These are phyloP conservation scores for Perkinsus marinus DNA, from an alignment of 169 alveolate genomes.

Conservation along the genomic window DNA sequence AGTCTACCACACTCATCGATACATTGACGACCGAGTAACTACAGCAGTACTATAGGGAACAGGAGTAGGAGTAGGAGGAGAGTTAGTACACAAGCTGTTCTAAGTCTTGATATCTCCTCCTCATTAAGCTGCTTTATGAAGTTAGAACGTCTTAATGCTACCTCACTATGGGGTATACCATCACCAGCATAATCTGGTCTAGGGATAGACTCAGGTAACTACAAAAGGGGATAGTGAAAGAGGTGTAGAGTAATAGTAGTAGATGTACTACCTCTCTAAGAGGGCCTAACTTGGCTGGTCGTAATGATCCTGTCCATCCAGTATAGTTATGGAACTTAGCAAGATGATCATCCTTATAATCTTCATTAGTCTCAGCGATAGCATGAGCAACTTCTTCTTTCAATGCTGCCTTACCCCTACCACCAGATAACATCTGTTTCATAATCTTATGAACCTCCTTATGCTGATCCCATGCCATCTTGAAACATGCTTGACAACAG, in stretches of 20 bases:
- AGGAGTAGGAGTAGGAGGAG: too few species aligned
- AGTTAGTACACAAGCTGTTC: neutral
- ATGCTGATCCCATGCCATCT: conserved; percentile 75
- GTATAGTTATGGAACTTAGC: neutral
- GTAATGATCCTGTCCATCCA: conserved; percentile 66
- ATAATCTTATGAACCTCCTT: conserved; percentile 59
- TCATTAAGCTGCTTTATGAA: conserved; percentile 51
- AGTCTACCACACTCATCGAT: neutral
- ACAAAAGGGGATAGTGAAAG: too few species aligned
- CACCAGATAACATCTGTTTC: conserved; percentile 6
- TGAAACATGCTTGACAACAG: conserved; percentile 88
- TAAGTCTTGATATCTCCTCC: conserved; percentile 63
- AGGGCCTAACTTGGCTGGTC: conserved; percentile 79
- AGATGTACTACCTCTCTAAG: conserved; percentile 25
- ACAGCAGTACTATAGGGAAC: neutral
- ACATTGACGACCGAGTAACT: neutral
- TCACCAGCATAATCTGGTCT: conserved; percentile 89
- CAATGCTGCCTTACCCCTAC: neutral
- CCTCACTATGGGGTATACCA: conserved; percentile 79
- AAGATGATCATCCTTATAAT: conserved; percentile 8
- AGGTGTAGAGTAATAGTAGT: too few species aligned
- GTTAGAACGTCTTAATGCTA: conserved; percentile 36
- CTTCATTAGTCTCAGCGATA: neutral
- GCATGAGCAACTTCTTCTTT: neutral
- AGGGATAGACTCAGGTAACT: conserved; percentile 80